These are phyloP conservation scores for Hirsutella rhossiliensis DNA, from an alignment of 2,329 filamentous ascomycete species.

Conservation along the genomic window DNA sequence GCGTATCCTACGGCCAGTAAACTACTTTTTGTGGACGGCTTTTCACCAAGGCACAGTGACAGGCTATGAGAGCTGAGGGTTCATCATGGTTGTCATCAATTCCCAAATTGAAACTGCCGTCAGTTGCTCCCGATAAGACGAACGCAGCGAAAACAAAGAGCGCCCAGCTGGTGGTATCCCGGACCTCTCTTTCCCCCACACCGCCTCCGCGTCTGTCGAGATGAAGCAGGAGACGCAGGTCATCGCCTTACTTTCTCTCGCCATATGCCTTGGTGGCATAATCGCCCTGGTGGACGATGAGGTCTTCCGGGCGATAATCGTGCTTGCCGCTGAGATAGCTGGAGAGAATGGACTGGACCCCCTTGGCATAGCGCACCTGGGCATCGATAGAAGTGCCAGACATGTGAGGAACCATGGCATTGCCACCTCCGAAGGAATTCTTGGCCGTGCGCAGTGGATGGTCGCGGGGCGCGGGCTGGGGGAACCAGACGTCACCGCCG, in stretches of 20 bases:
- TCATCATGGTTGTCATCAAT: too few species aligned
- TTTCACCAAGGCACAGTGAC: too few species aligned
- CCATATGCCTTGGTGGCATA: slow-evolving; percentile 95
- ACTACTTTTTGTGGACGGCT: too few species aligned
- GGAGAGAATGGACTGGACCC: slow-evolving; percentile 79
- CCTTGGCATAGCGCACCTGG: slow-evolving; percentile 81
- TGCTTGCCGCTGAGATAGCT: slow-evolving; percentile 80
- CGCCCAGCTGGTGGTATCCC: too few species aligned
- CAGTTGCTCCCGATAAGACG: too few species aligned
- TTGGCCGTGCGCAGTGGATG: slow-evolving; percentile 86
- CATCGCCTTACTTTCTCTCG: slow-evolving; percentile 41
- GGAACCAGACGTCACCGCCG: slow-evolving; percentile 90
- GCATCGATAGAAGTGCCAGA: slow-evolving; percentile 97
- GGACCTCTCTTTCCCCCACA: too few species aligned
- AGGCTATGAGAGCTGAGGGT: too few species aligned
- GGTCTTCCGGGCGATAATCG: slow-evolving; percentile 81
- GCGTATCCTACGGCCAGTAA: too few species aligned
- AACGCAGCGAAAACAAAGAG: too few species aligned
- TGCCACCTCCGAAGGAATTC: slow-evolving; percentile 92
- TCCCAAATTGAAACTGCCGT: too few species aligned
- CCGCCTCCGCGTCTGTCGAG: not conserved
- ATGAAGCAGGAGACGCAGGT: not conserved
- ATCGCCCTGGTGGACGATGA: slow-evolving; percentile 82
- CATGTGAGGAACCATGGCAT: slow-evolving; percentile 99
- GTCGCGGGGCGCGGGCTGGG: slow-evolving; percentile 87